Conservation (phyloP, 192 early-diverging fungal genomes). For the Umbelopsis sp. region DNA sequence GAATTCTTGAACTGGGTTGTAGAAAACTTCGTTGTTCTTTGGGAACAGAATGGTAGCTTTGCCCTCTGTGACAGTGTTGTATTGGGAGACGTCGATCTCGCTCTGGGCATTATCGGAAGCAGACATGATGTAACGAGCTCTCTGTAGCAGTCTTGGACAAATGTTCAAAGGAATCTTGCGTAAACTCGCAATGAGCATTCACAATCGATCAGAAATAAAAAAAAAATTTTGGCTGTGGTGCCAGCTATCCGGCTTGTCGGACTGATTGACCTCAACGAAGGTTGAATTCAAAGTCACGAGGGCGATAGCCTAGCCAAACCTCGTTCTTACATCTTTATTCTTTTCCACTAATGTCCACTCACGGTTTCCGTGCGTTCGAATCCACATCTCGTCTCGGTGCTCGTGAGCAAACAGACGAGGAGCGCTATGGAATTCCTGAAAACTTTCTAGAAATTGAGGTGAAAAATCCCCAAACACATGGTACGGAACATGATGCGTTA, state of each 20-base stretch:
- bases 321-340: constrained; percentile 1
- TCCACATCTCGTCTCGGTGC: constrained; percentile 26
- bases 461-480: constrained; percentile 84
- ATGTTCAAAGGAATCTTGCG: not conserved
- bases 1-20: constrained; percentile 98
- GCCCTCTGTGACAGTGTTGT: constrained; percentile 73
- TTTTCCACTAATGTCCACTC: constrained; percentile 8
- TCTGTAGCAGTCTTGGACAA: not conserved
- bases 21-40: constrained; percentile 92
- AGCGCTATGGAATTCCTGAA: constrained; percentile 89
- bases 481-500: constrained; percentile 31
- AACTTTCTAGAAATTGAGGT: constrained; percentile 98
- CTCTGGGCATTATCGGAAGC: not conserved
- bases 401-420: constrained; percentile 59
- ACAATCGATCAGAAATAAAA: not conserved
- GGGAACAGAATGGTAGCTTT: constrained; percentile 84
- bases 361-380: constrained; percentile 23
- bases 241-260: not conserved
- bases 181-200: constrained; percentile 12
- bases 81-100: constrained; percentile 44
- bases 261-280: not conserved
- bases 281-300: not conserved
- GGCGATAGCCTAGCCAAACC: not conserved
- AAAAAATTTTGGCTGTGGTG: not conserved
- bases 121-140: not conserved